Conservation (phyloP, 805 yeast genomes). For the Metschnikowia gelsemii region DNA sequence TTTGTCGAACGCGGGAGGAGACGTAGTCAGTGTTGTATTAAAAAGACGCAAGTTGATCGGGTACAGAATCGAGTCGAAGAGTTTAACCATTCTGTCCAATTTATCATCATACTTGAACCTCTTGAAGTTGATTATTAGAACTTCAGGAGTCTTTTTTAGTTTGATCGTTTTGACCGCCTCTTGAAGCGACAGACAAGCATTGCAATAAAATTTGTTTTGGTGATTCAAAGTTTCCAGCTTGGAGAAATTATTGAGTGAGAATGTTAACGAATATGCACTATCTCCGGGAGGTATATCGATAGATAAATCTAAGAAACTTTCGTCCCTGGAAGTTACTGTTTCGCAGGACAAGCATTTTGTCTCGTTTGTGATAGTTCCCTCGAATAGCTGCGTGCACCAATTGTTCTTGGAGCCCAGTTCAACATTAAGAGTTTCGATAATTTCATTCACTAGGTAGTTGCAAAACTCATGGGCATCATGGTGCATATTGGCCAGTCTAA, state of each 20-base stretch:
- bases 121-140: conserved; percentile 81
- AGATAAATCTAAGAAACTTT: conserved; percentile 81
- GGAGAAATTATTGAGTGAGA: conserved; percentile 77
- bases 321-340: conserved; percentile 75
- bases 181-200: conserved; percentile 83
- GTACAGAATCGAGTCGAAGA: conserved; percentile 81
- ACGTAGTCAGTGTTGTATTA: conserved; percentile 48
- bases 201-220: conserved; percentile 90
- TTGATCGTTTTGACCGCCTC: conserved; percentile 92
- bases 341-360: conserved; percentile 91
- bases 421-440: conserved; percentile 56
- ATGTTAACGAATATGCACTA: conserved; percentile 60
- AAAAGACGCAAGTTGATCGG: conserved; percentile 70
- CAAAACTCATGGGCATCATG: conserved; percentile 98
- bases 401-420: conserved; percentile 33
- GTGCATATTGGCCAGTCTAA: conserved; percentile 84
- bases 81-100: conserved; percentile 75
- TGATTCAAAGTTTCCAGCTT: conserved; percentile 83
- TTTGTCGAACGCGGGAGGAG: conserved; percentile 1
- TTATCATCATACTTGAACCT: conserved; percentile 89
- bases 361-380: conserved; percentile 82
- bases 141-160: conserved; percentile 70
- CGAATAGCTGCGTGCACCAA: conserved; percentile 71
- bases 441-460: conserved; percentile 74
- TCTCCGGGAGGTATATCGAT: conserved; percentile 73